Percentiles rank a stretch among this genome's conserved stretches.
These are phyloP conservation scores for Trypanosomatidae sp. DNA, from an alignment of 208 protist genomes.

Conservation along the genomic window DNA sequence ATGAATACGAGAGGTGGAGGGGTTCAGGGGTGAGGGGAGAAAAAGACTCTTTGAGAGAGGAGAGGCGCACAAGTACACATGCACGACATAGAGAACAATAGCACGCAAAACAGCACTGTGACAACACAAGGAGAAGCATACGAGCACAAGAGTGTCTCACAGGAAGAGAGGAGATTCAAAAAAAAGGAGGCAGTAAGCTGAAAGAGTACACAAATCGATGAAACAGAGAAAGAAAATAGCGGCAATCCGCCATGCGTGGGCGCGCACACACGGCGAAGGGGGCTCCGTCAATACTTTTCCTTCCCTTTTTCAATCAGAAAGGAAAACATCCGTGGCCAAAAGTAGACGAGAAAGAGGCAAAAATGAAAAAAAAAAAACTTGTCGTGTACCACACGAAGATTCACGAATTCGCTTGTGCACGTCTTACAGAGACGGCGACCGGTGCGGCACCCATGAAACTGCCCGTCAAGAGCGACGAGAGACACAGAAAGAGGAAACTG, in stretches of 20 bases:
- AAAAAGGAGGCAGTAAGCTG: not conserved
- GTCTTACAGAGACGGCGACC: not conserved
- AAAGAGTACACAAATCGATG: not conserved
- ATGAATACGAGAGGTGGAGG: not conserved
- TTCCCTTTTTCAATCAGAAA: not conserved
- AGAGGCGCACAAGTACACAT: not conserved
- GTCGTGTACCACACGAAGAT: not conserved
- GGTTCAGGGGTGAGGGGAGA: not conserved
- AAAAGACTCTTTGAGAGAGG: not conserved
- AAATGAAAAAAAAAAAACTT: not conserved
- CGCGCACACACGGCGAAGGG: not conserved
- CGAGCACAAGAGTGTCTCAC: not conserved
- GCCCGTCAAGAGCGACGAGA: not conserved
- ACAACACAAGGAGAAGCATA: not conserved
- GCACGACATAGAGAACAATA: not conserved
- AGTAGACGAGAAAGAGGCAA: not conserved
- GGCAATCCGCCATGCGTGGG: not conserved
- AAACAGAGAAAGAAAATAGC: not conserved
- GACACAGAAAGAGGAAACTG: not conserved
- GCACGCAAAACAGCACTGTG: not conserved
- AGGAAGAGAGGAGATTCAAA: not conserved
- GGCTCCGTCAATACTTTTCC: not conserved
- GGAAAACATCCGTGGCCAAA: not conserved
- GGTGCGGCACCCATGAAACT: not conserved
- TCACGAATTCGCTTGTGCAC: not conserved